Base-by-base conservation (phyloP, 2,329 filamentous ascomycete genomes). In the Colletotrichum shisoi region DNA sequence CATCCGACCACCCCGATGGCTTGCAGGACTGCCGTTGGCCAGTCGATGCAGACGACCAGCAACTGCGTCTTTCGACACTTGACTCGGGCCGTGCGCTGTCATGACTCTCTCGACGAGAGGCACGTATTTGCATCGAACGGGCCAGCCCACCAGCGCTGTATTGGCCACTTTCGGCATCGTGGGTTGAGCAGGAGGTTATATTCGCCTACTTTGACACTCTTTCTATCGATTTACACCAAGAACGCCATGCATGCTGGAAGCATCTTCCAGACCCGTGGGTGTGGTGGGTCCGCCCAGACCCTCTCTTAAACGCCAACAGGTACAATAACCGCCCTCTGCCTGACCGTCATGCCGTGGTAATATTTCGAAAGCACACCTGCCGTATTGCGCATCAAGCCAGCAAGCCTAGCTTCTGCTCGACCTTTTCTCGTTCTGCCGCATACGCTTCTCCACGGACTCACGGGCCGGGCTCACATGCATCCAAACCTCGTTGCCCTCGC, bases 401-500 rank as follows among this genome's bases (percentile, higher is more conserved):
- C 19, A 46, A 21, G 15, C 19, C 24, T 53, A 19, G 11, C 46
- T 49, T 31, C n/a, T 19, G 49, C 54, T 44, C 19, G 42, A 45
- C 42, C 27, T n/a, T 34, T n/a, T 48, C 48, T 45, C 52, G 15
- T 62, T 67, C 31, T 53, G 52, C 24, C 31, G 58, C 51, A 64
- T 53, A 31, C 68, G 62, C 49, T 69, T 63, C 42, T 74, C 71
- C 42, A 76, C 68, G 24, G 72, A 68, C 48, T 68, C 70, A 48
- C 46, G 62, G 11, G 62, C 69, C 4, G 76, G 76, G 42, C 74
- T 73, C 52, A 75, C 70, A 64, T 78, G 76, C 65, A 74, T 73
- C 72, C 74, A 77, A n/a, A 76, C 68, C 63, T 77, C 74, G 49
- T 73, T 70, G 52, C 72, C 74, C 60, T 61, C 62, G 27, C 70